Conservation (phyloP, 805 yeast genomes). For the Schizosaccharomyces cryophilus region DNA sequence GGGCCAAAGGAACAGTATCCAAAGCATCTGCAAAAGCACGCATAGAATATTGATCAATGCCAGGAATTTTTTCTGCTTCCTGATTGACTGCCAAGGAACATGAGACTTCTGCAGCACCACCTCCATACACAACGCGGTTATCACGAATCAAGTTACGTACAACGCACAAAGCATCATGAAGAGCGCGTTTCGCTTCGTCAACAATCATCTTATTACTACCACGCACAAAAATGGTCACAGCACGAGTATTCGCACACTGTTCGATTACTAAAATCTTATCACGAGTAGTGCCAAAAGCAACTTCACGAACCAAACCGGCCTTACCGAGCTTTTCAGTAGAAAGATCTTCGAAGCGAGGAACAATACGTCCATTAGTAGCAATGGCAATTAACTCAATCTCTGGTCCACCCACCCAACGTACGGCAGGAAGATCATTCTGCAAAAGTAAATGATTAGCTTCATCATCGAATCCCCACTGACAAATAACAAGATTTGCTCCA, state of each 20-base stretch:
- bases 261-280: conserved; percentile 91
- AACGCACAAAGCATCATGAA: conserved; percentile 90
- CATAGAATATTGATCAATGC: conserved; percentile 94
- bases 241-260: conserved; percentile 61
- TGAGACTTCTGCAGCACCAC: conserved; percentile 93
- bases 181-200: conserved; percentile 87
- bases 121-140: conserved; percentile 91
- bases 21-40: conserved; percentile 80
- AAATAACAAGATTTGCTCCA: conserved; percentile 88
- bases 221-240: conserved; percentile 78
- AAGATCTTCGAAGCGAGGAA: conserved; percentile 88
- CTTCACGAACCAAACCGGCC: conserved; percentile 65
- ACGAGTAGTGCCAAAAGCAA: conserved; percentile 87
- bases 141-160: conserved; percentile 86
- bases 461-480: conserved; percentile 99
- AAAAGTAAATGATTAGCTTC: conserved; percentile 86
- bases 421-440: conserved; percentile 77
- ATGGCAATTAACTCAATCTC: conserved; percentile 87
- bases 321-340: conserved; percentile 57
- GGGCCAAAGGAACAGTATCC: conserved; percentile 76
- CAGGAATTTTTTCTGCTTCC: conserved; percentile 79
- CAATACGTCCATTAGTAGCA: conserved; percentile 92
- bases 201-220: conserved; percentile 96
- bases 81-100: conserved; percentile 77
- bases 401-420: conserved; percentile 97